These are phyloP conservation scores for Neurospora discreta DNA, from an alignment of 495 filamentous ascomycete species.

Conservation along the genomic window DNA sequence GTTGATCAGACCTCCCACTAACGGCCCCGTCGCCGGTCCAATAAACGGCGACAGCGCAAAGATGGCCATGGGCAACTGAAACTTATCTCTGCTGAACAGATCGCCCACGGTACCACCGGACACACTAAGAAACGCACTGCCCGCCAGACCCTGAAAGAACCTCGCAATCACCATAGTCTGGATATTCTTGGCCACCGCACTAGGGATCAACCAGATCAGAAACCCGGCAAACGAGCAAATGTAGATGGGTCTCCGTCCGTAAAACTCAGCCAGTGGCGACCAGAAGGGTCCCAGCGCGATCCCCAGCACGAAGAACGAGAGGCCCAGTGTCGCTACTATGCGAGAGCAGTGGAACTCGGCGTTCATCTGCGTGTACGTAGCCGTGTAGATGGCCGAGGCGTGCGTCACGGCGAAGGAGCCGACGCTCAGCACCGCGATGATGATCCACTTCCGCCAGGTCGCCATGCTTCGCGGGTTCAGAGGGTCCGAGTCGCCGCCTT, in stretches of 20 bases:
- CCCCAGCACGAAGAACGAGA: constrained; percentile 72
- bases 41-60: constrained; percentile 74
- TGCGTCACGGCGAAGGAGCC: constrained; percentile 85
- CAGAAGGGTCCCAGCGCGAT: constrained; percentile 64
- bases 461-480: constrained; percentile 59
- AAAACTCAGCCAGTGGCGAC: constrained; percentile 60
- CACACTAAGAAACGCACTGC: constrained; percentile 80
- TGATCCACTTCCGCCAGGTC: constrained; percentile 64
- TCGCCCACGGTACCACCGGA: constrained; percentile 89
- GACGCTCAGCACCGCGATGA: constrained; percentile 57
- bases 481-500: constrained; percentile 59
- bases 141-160: constrained; percentile 77
- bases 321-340: constrained; percentile 63
- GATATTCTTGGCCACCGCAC: constrained; percentile 75
- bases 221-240: constrained; percentile 67
- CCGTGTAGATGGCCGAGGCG: constrained; percentile 79
- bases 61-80: constrained; percentile 50
- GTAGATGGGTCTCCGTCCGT: constrained; percentile 79
- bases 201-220: constrained; percentile 78
- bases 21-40: constrained; percentile 50
- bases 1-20: constrained; percentile 56
- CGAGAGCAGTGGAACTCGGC: constrained; percentile 60
- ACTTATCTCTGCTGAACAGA: constrained; percentile 64
- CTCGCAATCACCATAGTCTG: constrained; percentile 71
- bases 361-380: constrained; percentile 73